These are phyloP conservation scores for Pistacia integerrima DNA, from an alignment of 345 rosid species.

Conservation along the genomic window DNA sequence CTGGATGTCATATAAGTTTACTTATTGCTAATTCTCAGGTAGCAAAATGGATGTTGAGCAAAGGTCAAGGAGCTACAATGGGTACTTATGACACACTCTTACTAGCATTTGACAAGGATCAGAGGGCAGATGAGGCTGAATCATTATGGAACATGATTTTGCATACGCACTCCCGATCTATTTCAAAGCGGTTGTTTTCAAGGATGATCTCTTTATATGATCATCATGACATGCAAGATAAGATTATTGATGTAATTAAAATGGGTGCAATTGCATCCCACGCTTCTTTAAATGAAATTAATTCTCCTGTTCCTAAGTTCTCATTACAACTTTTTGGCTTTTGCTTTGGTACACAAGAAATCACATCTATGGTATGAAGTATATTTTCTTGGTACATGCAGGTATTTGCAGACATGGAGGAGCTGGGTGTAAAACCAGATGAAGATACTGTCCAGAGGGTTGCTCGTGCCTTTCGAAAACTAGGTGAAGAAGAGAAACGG, in stretches of 20 bases:
- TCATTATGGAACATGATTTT: conserved; percentile 88
- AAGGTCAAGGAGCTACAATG: conserved; percentile 95
- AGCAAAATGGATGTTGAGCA: conserved; percentile 95
- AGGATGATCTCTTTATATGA: conserved; percentile 85
- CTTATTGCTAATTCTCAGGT: conserved; percentile 45
- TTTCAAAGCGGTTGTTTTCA: conserved; percentile 74
- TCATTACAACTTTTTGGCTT: neutral
- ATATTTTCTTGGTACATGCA: conserved; percentile 20
- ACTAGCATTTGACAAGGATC: conserved; percentile 82
- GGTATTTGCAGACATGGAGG: conserved; percentile 97
- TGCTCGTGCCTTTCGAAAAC: conserved; percentile 55
- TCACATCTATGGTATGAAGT: neutral
- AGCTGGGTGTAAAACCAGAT: conserved; percentile 76
- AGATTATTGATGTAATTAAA: conserved; percentile 64
- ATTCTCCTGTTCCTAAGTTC: neutral
- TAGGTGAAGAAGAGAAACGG: conserved; percentile 64
- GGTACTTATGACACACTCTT: conserved; percentile 77
- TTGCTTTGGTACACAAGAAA: neutral
- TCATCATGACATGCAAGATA: conserved; percentile 69
- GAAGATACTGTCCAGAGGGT: conserved; percentile 72
- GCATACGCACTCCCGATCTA: conserved; percentile 68
- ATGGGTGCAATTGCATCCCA: neutral
- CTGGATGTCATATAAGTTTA: conserved; percentile 14
- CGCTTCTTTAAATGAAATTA: neutral
- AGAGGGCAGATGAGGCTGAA: conserved; percentile 73